A percentile compares a stretch with the other conserved stretches of the same genome.
These are phyloP conservation scores for Colletotrichum sublineola DNA, from an alignment of 2,329 filamentous ascomycete genomes.

Conservation along the genomic window DNA sequence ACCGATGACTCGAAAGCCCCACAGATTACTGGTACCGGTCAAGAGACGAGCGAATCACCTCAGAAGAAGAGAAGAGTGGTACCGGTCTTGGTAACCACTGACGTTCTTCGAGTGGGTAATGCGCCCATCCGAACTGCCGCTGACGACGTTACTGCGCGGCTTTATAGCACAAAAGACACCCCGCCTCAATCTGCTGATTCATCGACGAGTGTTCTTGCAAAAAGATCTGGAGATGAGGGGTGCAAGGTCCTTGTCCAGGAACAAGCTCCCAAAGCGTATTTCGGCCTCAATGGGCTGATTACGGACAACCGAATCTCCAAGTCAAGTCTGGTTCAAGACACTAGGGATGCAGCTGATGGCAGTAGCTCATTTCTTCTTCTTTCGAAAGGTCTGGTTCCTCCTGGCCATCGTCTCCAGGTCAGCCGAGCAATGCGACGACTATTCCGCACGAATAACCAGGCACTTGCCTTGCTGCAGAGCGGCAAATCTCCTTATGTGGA, in stretches of 20 bases:
- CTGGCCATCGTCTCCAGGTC: slow-evolving; percentile 60
- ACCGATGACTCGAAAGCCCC: too few species aligned
- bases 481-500: slow-evolving; percentile 62
- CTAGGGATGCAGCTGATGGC: slow-evolving; percentile 29
- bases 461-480: slow-evolving; percentile 24
- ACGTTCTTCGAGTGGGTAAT: slow-evolving; percentile 40
- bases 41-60: slow-evolving; percentile 34
- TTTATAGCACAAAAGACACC: not conserved
- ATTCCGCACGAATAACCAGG: slow-evolving; percentile 48
- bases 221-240: not conserved
- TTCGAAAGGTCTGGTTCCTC: slow-evolving; percentile 48
- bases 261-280: slow-evolving; percentile 48
- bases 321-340: slow-evolving; percentile 13
- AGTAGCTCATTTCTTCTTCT: not conserved
- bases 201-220: not conserved
- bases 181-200: not conserved
- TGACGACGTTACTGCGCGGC: slow-evolving; percentile 25
- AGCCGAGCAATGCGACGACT: slow-evolving; percentile 57
- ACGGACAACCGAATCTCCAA: slow-evolving; percentile 26
- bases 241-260: slow-evolving; percentile 42
- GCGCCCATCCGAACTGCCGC: slow-evolving; percentile 23
- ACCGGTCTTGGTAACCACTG: slow-evolving; percentile 44
- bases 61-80: slow-evolving; percentile 49
- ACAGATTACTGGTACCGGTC: not conserved
- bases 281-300: slow-evolving; percentile 51